Conservation (phyloP, 495 filamentous ascomycete genomes). For the Penicillium paxilli region DNA sequence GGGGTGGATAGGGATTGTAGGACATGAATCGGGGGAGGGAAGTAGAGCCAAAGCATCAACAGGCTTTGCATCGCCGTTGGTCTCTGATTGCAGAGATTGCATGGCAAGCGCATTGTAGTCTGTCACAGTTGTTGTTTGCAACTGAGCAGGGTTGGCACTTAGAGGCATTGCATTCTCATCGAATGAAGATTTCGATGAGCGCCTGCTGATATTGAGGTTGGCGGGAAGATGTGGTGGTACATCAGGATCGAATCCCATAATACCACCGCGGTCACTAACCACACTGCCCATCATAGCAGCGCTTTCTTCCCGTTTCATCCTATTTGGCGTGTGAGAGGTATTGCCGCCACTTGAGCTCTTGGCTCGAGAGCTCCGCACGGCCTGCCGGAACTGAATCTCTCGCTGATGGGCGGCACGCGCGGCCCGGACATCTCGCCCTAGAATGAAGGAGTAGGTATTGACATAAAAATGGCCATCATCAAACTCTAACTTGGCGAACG, state of each 20-base stretch:
- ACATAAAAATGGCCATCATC: constrained; percentile 72
- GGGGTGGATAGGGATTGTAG: constrained; percentile 80
- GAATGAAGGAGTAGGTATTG: constrained; percentile 63
- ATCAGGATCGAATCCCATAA: constrained; percentile 56
- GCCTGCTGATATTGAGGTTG: constrained; percentile 42
- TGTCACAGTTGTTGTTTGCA: constrained; percentile 34
- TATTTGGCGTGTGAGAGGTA: constrained; percentile 45
- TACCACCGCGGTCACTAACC: constrained; percentile 60
- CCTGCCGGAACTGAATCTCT: constrained; percentile 45
- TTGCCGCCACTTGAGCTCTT: constrained; percentile 51
- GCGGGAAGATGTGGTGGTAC: constrained; percentile 41
- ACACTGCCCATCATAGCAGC: constrained; percentile 49
- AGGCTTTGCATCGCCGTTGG: constrained; percentile 36
- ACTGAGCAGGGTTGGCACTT: constrained; percentile 45
- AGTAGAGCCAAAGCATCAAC: constrained; percentile 43
- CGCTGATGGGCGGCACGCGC: constrained; percentile 51
- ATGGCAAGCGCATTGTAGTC: constrained; percentile 50
- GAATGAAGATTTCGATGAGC: constrained; percentile 50
- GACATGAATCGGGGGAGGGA: constrained; percentile 59
- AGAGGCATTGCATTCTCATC: constrained; percentile 36
- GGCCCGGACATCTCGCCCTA: constrained; percentile 65
- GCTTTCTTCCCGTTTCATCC: constrained; percentile 48
- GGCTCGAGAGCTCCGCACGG: constrained; percentile 39
- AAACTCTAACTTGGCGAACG: constrained; percentile 71
- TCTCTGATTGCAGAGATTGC: constrained; percentile 42